A percentile compares a stretch with the other conserved stretches of the same genome.
Conservation (phyloP, 2,329 filamentous ascomycete species). For the Setomelanomma holmii region DNA sequence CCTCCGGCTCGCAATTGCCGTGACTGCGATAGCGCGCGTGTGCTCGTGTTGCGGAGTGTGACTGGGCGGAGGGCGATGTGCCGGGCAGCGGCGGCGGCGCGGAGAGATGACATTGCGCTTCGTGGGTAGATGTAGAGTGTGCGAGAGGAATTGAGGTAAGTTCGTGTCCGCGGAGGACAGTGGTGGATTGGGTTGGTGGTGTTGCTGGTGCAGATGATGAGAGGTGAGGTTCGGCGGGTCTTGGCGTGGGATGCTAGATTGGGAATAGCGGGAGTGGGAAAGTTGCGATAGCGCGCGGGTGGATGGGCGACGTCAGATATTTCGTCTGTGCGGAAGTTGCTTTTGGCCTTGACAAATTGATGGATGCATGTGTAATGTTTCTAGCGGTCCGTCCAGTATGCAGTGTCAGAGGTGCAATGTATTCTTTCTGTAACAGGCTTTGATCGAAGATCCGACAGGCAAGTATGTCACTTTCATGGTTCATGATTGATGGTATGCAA, state of each 20-base stretch:
- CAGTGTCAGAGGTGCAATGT: too few species aligned
- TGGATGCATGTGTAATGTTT: too few species aligned
- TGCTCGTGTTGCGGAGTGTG: conserved; percentile 13
- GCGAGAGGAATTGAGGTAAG: conserved; percentile 5
- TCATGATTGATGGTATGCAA: too few species aligned
- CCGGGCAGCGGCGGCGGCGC: conserved; percentile 16
- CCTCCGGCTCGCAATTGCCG: conserved; percentile 23
- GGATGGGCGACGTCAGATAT: conserved; percentile 16
- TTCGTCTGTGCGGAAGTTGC: conserved; percentile 1
- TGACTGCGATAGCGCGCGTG: conserved; percentile 34
- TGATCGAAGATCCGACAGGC: too few species aligned
- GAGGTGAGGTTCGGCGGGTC: conserved; percentile 11
- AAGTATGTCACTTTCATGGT: too few species aligned
- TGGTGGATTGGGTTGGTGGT: conserved; percentile 5
- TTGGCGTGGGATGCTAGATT: conserved; percentile 19
- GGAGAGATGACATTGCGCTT: conserved; percentile 41
- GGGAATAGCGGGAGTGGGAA: conserved; percentile 19
- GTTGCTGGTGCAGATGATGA: conserved; percentile 5
- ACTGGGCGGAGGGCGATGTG: conserved; percentile 2
- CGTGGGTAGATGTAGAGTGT: conserved; percentile 5
- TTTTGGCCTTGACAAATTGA: background rate
- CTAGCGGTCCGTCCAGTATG: too few species aligned
- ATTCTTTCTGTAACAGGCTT: too few species aligned
- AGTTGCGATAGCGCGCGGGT: conserved; percentile 1
- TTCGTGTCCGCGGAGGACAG: conserved; percentile 2